A percentile compares a stretch with the other conserved stretches of the same genome.
These are phyloP conservation scores for Tetracladium maxilliforme DNA, from an alignment of 2,329 filamentous ascomycete genomes.

Conservation along the genomic window DNA sequence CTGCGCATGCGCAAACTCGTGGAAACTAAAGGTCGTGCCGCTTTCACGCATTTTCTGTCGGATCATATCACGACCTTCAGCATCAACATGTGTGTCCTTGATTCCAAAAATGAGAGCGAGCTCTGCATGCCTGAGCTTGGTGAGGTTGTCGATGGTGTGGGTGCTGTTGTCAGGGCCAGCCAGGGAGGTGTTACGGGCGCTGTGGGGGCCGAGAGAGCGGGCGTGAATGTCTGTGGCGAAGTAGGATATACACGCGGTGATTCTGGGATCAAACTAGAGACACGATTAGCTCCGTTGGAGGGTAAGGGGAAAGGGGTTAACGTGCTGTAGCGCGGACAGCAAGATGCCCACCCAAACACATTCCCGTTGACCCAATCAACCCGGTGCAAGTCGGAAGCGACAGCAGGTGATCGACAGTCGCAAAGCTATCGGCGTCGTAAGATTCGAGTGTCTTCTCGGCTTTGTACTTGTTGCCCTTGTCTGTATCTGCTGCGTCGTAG, in stretches of 20 bases:
- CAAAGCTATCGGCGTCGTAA: constrained; percentile 67
- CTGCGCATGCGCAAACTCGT: constrained; percentile 87
- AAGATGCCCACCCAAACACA: constrained; percentile 89
- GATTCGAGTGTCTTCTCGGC: constrained; percentile 70
- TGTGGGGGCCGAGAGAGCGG: constrained; percentile 56
- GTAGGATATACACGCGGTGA: constrained; percentile 69
- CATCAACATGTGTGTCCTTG: constrained; percentile 79
- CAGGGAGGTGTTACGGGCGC: constrained; percentile 27
- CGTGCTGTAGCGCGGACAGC: constrained; percentile 55
- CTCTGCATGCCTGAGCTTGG: no score
- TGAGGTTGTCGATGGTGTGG: constrained; percentile 37
- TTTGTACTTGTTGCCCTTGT: constrained; percentile 78
- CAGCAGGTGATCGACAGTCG: constrained; percentile 56
- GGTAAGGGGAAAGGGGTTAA: constrained; percentile 1
- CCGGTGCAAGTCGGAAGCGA: constrained; percentile 68
- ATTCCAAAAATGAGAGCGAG: constrained; percentile 84
- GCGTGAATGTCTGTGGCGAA: constrained; percentile 88
- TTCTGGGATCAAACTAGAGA: constrained; percentile 62
- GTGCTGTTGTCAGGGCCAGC: constrained; percentile 21
- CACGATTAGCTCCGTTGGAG: constrained; percentile 14
- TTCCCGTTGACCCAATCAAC: constrained; percentile 64
- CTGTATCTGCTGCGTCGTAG: constrained; percentile 79
- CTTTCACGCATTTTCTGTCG: constrained; percentile 66
- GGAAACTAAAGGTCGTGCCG: constrained; percentile 63
- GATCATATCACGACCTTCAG: constrained; percentile 70